Conservation (phyloP, 139 green algal species). For the Ettlia oleoabundans region DNA sequence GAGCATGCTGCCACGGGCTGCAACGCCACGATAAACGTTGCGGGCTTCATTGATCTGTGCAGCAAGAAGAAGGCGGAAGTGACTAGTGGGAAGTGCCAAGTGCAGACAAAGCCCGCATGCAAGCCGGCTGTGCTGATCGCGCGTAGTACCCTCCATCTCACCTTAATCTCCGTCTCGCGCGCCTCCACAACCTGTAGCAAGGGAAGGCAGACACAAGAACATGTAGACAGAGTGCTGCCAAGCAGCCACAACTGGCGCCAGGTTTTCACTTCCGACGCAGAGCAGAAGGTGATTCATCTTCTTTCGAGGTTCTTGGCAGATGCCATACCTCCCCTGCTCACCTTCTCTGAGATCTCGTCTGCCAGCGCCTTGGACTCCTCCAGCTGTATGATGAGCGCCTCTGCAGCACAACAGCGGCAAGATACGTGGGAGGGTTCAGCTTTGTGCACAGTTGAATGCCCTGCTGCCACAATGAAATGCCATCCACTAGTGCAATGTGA, state of each 20-base stretch:
- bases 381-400: constrained; percentile 88
- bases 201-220: background rate
- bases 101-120: too few relatives aligned
- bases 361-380: constrained; percentile 86
- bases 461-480: too few relatives aligned
- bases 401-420: too few relatives aligned
- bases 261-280: too few relatives aligned
- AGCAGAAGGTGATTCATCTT: background rate
- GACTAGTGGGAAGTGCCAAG: background rate
- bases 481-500: too few relatives aligned
- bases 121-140: background rate
- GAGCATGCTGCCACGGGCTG: constrained; percentile 76
- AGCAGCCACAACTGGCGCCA: too few relatives aligned
- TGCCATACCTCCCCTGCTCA: constrained; percentile 1
- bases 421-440: too few relatives aligned
- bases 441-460: too few relatives aligned
- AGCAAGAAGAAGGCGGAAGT: background rate
- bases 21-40: constrained; percentile 80
- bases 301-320: background rate
- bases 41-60: constrained; percentile 73
- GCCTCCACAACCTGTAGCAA: background rate
- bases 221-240: background rate
- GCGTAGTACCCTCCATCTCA: background rate
- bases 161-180: background rate
- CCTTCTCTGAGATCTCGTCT: constrained; percentile 82